Base-by-base conservation (phyloP, 305 asterid species). In the Galium porrigens region DNA sequence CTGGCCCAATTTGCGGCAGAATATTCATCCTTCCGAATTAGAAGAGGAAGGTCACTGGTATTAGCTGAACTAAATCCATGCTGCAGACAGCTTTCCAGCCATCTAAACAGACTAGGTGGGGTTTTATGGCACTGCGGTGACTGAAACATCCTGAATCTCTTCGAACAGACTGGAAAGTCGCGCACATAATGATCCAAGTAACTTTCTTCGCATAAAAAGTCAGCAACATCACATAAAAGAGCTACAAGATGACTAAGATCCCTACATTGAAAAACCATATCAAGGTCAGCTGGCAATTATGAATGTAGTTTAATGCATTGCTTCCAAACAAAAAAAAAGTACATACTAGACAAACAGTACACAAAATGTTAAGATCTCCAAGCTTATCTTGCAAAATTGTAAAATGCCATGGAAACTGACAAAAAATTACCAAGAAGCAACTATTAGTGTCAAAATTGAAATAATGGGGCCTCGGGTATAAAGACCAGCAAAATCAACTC, bases 101-200 rank as follows among this genome's bases (percentile, higher is more conserved):
- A 89, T 79, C 94, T 83, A 79, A 87, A 86, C 70, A 92, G 74
- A 81, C 84, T 85, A 71, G 99, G 95, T 58, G 99, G 94, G 63
- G 42, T 72, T 77, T 68, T 83, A 66, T 74, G 66, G 69, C 77
- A 70, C 60, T 18, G 61, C 64, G 72, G 55, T 72, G 57, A 64
- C 64, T 72, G 78, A 36, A 75, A 67, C 73, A 70, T 65, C 71
- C 64, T 74, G 67, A 72, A 69, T 55, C 75, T 82, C 70, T 73
- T 79, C 73, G 76, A 66, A 76, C 82, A 78, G 58, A 67, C 75
- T 61, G 99, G 99, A 77, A 87, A 89, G 80, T 92, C 97, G 10
- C 95, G 95, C 53, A 81, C 77, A 70, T 92, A 92, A 72, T 92
- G 83, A 80, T 92, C 99, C 88, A 89, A 71, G 79, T 87, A 89